phyloP scores from a whole-genome alignment of 441 rosid species.

The Pelargonium citronellum region DNA sequence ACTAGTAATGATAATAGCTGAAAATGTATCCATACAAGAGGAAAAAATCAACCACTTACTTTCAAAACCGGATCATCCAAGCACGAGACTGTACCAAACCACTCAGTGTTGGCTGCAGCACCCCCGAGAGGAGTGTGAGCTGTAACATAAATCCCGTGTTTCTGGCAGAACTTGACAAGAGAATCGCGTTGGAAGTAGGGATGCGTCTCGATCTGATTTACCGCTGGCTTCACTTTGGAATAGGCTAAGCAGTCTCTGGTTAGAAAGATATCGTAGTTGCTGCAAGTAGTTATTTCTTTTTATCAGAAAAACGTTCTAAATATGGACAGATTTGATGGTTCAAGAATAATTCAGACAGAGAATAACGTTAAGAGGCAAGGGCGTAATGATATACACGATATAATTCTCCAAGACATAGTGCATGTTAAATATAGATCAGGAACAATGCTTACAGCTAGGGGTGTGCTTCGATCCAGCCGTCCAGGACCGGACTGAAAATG shows the following conservation, averaged over 20 bases:
- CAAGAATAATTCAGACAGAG: too few relatives aligned
- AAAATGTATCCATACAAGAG: not conserved
- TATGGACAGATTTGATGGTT: not conserved
- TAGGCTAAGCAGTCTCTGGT: slow-evolving; percentile 92
- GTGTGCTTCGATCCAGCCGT: too few relatives aligned
- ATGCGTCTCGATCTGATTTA: slow-evolving; percentile 87
- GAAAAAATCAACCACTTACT: slow-evolving; percentile 31
- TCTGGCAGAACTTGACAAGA: slow-evolving; percentile 88
- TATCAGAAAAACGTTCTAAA: slow-evolving; percentile 12
- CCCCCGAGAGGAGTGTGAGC: slow-evolving; percentile 95
- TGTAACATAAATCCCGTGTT: slow-evolving; percentile 71
- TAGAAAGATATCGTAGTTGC: slow-evolving; percentile 79
- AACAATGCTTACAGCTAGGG: too few relatives aligned
- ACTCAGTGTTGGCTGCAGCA: slow-evolving; percentile 62
- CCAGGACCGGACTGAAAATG: too few relatives aligned
- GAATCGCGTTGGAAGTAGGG: slow-evolving; percentile 89
- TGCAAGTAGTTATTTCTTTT: slow-evolving; percentile 31
- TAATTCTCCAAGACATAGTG: too few relatives aligned
- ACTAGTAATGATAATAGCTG: too few relatives aligned
- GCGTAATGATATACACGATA: too few relatives aligned
- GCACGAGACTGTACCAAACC: slow-evolving; percentile 72
- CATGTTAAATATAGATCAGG: too few relatives aligned
- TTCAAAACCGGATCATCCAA: slow-evolving; percentile 72
- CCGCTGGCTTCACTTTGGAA: slow-evolving; percentile 87
- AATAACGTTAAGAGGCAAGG: too few relatives aligned